Base-by-base conservation (phyloP, 441 rosid species). In the Arabidopsis lyrata region DNA sequence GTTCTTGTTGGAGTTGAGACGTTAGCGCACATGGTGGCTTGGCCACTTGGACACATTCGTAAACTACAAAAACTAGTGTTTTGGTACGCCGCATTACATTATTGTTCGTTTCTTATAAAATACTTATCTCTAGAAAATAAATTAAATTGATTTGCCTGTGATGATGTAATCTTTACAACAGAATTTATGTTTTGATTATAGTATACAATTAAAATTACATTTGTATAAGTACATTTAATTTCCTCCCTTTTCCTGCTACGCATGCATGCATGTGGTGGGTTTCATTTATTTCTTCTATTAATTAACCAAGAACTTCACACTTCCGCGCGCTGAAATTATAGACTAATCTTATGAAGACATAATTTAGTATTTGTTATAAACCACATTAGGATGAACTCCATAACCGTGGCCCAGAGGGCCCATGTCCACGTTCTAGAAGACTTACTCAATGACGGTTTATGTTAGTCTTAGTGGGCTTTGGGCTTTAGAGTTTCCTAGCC, bases 21-120 rank as follows among this genome's bases (percentile, higher is more conserved):
- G 82, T 77, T 81, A 60, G 66, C 56, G 86, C 92, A 88, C 92
- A 83, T 85, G 91, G 85, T 74, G 60, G 77, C n/a, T 20, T 66
- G 79, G 77, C 50, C 82, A 66, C n/a, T 20, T 66, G 79, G 78
- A 55, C 82, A 67, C 79, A 70, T 78, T 24, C 79, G 81, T 76
- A 76, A 62, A 82, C 58, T 63, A 66, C 77, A 75, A 68, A 75
- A 34, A 1, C 18, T 38, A 45, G 53, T 62, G 65, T 18, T 76
- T 69, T 66, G 67, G 69, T 74, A 67, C 78, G 78, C 73, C 74
- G 67, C 61, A 61, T 75, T 75, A 44, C 48, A 50, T 72, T 61
- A 49, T 61, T 39, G 47, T 42, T 22, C 9, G n/a, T 72, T 38
- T 24, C 38, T 38, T 14, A 34, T 32, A 38, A 54, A 31, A 67